Evolutionary conservation across 108 stramenopile genomes (phyloP), one percentile per base, ranked within the genome.

Genomic region (Nitzschia sp.): DNA sequence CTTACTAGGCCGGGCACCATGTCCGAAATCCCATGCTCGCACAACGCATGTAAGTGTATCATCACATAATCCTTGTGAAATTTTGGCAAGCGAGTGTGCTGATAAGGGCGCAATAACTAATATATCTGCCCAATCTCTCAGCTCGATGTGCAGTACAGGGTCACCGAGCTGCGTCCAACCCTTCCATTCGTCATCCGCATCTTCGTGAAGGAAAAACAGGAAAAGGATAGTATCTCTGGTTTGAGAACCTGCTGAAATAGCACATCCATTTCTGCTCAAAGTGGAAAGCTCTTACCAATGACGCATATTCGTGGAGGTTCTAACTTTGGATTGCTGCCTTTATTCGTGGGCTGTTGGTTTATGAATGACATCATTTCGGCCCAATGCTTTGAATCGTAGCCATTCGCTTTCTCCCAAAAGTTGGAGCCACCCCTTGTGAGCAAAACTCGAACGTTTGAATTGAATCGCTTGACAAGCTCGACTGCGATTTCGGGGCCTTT

Each of bases 101-200:
- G 88, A 88, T 23, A 91, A 68, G 2, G 95, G 95, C 29, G 95
- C 92, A 69, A 91, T 74, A 3, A 97, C 23, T 23, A 82, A 38
- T 8, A 89, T 53, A 58, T 97, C 96, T 1, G 94, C 93, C 94
- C 96, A 96, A 66, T 88, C 81, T 38, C 96, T 78, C 8, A 95
- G 78, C 26, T 97, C 87, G 67, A 97, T 95, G 71, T 97, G 96
- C 15, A 97, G 75, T 15, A 97, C 93, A 0, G 92, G 85, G 78
- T 95, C 94, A 9, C 82, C 73, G 27, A 92, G 56, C 31, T 60
- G 59, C 29, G 84, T 78, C 90, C 92, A 96, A 38, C 62, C 77
- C 57, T 77, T 68, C 93, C 90, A 91, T 77, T 95, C 90, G 32
- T 92, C 89, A 26, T 88, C 76, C 8, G 93, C 70, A 63, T 80